Percentiles rank a stretch among this genome's conserved stretches.
These are phyloP conservation scores for Colletotrichum viniferum DNA, from an alignment of 2,329 filamentous ascomycete species.

Conservation along the genomic window DNA sequence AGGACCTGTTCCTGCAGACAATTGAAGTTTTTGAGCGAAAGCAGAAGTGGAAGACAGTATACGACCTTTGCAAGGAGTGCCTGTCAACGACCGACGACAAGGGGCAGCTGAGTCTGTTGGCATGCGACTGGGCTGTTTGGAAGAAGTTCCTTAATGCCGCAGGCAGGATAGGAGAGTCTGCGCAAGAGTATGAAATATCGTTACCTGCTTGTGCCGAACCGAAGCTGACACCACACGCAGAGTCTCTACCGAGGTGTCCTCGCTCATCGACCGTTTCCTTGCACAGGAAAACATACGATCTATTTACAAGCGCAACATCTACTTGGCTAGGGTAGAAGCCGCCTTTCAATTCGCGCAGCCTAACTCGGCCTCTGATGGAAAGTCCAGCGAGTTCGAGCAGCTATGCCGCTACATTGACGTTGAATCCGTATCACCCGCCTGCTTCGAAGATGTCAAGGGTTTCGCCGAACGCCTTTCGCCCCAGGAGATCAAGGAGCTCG, in stretches of 20 bases:
- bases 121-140: slow-evolving; percentile 50
- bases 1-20: slow-evolving; percentile 49
- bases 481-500: slow-evolving; percentile 43
- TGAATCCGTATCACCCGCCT: slow-evolving; percentile 40
- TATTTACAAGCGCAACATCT: slow-evolving; percentile 44
- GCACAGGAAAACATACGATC: slow-evolving; percentile 23
- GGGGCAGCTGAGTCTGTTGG: slow-evolving; percentile 43
- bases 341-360: slow-evolving; percentile 35
- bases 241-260: slow-evolving; percentile 4
- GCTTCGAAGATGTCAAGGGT: slow-evolving; percentile 51
- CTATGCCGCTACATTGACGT: slow-evolving; percentile 40
- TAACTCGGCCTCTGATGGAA: not conserved
- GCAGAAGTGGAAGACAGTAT: slow-evolving; percentile 46
- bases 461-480: slow-evolving; percentile 47
- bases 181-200: slow-evolving; percentile 34
- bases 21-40: slow-evolving; percentile 40
- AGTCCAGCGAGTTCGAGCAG: slow-evolving; percentile 24
- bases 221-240: not conserved
- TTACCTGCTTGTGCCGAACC: too few species aligned
- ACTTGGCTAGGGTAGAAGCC: slow-evolving; percentile 41
- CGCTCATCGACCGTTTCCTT: slow-evolving; percentile 12
- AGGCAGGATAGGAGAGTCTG: slow-evolving; percentile 31
- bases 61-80: slow-evolving; percentile 47
- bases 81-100: slow-evolving; percentile 42
- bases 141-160: slow-evolving; percentile 43